Percentiles rank a stretch among this genome's conserved stretches.
These are phyloP conservation scores for Hygrocybe punicea DNA, from an alignment of 768 basidiomycete species.

Conservation along the genomic window DNA sequence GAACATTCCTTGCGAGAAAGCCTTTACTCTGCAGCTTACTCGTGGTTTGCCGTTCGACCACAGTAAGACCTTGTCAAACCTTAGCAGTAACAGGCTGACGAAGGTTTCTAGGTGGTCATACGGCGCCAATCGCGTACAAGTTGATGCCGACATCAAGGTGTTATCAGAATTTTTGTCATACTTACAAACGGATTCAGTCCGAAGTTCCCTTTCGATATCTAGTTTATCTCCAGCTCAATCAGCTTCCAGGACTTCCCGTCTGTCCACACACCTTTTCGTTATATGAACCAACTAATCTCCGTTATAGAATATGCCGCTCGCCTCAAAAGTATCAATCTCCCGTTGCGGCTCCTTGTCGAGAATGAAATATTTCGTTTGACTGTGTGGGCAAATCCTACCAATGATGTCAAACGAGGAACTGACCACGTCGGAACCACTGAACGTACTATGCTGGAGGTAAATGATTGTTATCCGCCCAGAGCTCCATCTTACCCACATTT, in stretches of 20 bases:
- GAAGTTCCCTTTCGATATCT: conserved; percentile 55
- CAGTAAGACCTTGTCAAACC: conserved; percentile 57
- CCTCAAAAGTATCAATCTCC: conserved; percentile 65
- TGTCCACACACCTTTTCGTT: conserved; percentile 15
- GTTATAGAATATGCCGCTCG: conserved; percentile 52
- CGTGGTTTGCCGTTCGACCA: conserved; percentile 92
- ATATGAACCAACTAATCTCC: neutral
- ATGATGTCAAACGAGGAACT: conserved; percentile 64
- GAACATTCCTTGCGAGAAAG: conserved; percentile 72
- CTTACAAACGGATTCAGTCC: conserved; percentile 68
- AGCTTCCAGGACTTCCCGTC: conserved; percentile 42
- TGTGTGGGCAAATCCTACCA: conserved; percentile 88
- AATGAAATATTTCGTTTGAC: conserved; percentile 83
- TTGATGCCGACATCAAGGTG: conserved; percentile 84
- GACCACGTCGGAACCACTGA: conserved; percentile 55
- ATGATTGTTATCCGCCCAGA: neutral
- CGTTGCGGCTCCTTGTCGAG: conserved; percentile 82
- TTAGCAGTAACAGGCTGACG: neutral
- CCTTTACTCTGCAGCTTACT: conserved; percentile 76
- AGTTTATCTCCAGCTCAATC: conserved; percentile 57
- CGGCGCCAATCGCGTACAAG: conserved; percentile 88
- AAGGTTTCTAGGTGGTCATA: conserved; percentile 78
- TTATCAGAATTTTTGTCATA: conserved; percentile 79
- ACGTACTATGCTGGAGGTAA: conserved; percentile 60
- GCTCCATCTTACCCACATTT: neutral